phyloP scores from a whole-genome alignment of 2,329 filamentous ascomycete species.

The Trichoderma semiorbis region DNA sequence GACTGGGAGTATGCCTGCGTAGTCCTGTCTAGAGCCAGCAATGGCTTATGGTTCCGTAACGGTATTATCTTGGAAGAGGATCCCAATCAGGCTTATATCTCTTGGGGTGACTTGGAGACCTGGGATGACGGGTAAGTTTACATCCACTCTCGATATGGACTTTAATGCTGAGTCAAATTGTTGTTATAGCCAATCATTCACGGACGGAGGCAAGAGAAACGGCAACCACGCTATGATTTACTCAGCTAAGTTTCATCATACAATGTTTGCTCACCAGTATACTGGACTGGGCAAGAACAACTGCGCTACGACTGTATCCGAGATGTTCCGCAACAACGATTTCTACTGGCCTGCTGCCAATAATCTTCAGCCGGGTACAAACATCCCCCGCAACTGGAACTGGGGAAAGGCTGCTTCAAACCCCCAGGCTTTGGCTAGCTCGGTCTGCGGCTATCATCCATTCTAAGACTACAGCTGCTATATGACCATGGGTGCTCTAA shows the following conservation, averaged over 20 bases:
- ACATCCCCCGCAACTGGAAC: neutral
- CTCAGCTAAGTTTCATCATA: neutral
- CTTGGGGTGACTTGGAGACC: neutral
- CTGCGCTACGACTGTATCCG: neutral
- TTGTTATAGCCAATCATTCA: neutral
- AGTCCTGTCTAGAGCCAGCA: neutral
- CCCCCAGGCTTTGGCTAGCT: neutral
- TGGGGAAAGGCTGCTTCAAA: neutral
- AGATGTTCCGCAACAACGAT: neutral
- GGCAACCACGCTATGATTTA: neutral
- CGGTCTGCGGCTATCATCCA: neutral
- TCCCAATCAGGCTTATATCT: neutral
- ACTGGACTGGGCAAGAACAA: neutral
- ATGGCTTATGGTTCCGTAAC: neutral
- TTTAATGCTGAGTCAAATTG: neutral
- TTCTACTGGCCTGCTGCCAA: neutral
- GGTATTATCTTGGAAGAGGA: neutral
- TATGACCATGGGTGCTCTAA: neutral
- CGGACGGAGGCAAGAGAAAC: neutral
- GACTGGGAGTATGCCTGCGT: neutral
- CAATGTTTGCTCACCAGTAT: neutral
- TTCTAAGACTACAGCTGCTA: neutral
- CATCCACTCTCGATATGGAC: neutral
- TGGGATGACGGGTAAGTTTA: neutral
- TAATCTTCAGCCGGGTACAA: neutral